Percentiles rank a stretch among this genome's conserved stretches.
These are phyloP conservation scores for Ogataea salicorniae DNA, from an alignment of 805 yeast species.

Conservation along the genomic window DNA sequence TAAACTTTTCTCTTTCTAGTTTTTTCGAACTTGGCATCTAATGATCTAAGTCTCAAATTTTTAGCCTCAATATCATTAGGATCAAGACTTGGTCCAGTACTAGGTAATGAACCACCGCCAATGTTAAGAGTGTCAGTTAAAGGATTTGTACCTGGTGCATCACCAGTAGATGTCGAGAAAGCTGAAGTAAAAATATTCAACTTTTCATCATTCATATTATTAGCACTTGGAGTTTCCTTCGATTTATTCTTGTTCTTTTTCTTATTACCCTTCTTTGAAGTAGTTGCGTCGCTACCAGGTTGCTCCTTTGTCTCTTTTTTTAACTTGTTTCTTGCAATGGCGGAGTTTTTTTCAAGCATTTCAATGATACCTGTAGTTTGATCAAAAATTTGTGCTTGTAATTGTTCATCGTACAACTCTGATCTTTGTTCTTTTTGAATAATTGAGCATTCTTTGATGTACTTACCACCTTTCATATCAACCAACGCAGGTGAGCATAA, in stretches of 20 bases:
- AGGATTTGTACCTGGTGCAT: slow-evolving; percentile 1
- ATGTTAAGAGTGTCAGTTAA: slow-evolving; percentile 6
- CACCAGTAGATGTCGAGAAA: slow-evolving; percentile 7
- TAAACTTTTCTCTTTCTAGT: slow-evolving; percentile 4
- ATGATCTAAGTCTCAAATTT: slow-evolving; percentile 14
- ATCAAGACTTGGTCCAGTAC: too few relatives aligned
- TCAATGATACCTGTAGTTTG: slow-evolving; percentile 55
- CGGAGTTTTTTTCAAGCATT: slow-evolving; percentile 64
- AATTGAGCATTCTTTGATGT: slow-evolving; percentile 69
- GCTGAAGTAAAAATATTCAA: slow-evolving; percentile 21
- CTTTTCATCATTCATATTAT: slow-evolving; percentile 5
- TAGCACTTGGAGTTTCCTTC: neutral
- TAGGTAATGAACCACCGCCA: too few relatives aligned
- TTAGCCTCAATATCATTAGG: slow-evolving; percentile 9
- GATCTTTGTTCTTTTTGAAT: slow-evolving; percentile 45
- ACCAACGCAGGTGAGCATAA: slow-evolving; percentile 67
- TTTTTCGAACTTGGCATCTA: slow-evolving; percentile 21
- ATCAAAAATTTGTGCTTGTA: slow-evolving; percentile 58
- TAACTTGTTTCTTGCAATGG: slow-evolving; percentile 51
- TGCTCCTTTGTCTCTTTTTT: slow-evolving; percentile 4
- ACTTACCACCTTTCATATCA: slow-evolving; percentile 57
- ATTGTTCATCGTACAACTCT: slow-evolving; percentile 55
- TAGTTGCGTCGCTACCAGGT: neutral
- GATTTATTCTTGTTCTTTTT: neutral
- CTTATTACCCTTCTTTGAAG: neutral